phyloP scores from a whole-genome alignment of 805 yeast species.

The Suhomyces prunicola region DNA sequence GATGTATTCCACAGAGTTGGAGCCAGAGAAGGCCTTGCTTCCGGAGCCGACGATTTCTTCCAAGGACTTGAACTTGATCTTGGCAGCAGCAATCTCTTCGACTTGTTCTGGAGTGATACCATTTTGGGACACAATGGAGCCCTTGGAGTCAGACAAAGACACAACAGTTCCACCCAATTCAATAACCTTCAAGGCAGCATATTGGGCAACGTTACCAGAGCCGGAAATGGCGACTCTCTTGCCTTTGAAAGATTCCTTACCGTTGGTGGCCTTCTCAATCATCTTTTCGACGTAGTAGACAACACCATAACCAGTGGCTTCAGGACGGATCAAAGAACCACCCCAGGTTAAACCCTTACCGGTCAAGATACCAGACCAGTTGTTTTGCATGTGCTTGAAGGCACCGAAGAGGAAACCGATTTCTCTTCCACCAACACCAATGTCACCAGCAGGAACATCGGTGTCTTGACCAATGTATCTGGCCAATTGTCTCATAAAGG shows the following conservation, averaged over 20 bases:
- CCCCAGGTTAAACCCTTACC: constrained; percentile 99
- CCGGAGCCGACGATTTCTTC: constrained; percentile 57
- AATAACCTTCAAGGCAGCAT: constrained; percentile 94
- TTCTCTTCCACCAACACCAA: constrained; percentile 97
- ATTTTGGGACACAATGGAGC: constrained; percentile 70
- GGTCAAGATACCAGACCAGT: constrained; percentile 95
- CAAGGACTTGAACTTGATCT: constrained; percentile 72
- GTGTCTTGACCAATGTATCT: constrained; percentile 96
- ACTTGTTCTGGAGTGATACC: constrained; percentile 88
- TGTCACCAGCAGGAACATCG: constrained; percentile 99
- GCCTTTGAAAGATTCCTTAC: constrained; percentile 86
- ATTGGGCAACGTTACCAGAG: constrained; percentile 98
- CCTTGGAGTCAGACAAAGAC: constrained; percentile 93
- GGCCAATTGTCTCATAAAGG: constrained; percentile 93
- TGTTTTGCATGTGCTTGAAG: constrained; percentile 85
- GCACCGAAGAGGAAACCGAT: constrained; percentile 96
- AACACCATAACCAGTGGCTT: constrained; percentile 98
- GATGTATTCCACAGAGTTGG: constrained; percentile 65
- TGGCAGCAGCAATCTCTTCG: constrained; percentile 70
- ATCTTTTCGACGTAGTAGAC: constrained; percentile 96
- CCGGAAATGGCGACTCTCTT: constrained; percentile 97
- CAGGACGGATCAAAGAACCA: constrained; percentile 98
- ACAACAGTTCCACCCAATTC: constrained; percentile 96
- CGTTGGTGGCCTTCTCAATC: constrained; percentile 89
- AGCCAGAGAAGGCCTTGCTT: constrained; percentile 54